Evolutionary conservation across 257 asterid genomes (phyloP).

Genomic region (Striga asiatica): DNA sequence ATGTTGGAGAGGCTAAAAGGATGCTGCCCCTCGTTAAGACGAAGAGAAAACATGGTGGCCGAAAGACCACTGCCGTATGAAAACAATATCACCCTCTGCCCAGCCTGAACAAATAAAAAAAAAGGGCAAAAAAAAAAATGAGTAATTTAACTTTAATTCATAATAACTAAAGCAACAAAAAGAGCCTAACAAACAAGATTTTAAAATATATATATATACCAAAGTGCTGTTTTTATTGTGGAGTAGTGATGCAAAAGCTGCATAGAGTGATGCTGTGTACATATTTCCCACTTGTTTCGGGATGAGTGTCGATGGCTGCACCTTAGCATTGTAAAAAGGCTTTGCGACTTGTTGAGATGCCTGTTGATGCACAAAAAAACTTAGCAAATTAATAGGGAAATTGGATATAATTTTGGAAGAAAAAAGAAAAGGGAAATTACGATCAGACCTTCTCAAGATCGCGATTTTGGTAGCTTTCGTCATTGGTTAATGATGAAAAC

Average conservation of each 20-base stretch:
- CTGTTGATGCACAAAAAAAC: constrained; percentile 25
- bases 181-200: background rate
- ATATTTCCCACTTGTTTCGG: constrained; percentile 98
- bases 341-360: constrained; percentile 90
- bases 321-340: constrained; percentile 67
- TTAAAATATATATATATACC: constrained; percentile 53
- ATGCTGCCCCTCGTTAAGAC: constrained; percentile 52
- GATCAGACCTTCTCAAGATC: constrained; percentile 94
- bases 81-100: constrained; percentile 79
- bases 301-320: constrained; percentile 77
- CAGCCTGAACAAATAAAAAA: constrained; percentile 40
- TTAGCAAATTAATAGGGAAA: background rate
- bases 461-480: constrained; percentile 88
- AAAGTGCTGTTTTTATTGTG: constrained; percentile 60
- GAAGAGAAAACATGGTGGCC: constrained; percentile 89
- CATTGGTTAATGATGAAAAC: constrained; percentile 54
- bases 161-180: background rate
- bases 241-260: constrained; percentile 89
- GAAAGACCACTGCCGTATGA: constrained; percentile 90
- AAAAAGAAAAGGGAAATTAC: background rate
- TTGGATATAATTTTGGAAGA: background rate
- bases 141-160: background rate
- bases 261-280: constrained; percentile 97
- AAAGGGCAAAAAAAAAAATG: background rate
- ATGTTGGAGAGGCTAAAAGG: constrained; percentile 90